phyloP scores from a whole-genome alignment of 176 grass and related monocot species.

The Hsuehochloa calcarea region DNA sequence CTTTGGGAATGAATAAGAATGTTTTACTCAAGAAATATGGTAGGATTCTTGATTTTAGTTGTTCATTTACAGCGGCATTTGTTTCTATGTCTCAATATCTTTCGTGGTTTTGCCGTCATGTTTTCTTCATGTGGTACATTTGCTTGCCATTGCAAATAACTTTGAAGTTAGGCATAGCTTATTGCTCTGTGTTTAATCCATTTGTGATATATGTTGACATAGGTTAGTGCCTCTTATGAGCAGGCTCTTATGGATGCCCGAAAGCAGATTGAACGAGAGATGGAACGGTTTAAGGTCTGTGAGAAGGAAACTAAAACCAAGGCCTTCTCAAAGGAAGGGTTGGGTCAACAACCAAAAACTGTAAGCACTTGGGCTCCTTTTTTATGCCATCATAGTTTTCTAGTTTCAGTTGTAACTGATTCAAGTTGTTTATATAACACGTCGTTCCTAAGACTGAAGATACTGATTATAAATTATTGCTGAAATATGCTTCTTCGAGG shows the following conservation, averaged over 20 bases:
- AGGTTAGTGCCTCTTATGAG: slow-evolving; percentile 84
- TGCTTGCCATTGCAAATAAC: background rate
- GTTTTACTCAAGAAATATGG: slow-evolving; percentile 15
- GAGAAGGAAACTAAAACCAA: slow-evolving; percentile 99
- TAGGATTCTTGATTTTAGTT: background rate
- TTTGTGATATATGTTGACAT: slow-evolving; percentile 88
- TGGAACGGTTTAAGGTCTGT: slow-evolving; percentile 99
- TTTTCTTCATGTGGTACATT: slow-evolving; percentile 8
- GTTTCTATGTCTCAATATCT: background rate
- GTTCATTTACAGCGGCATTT: background rate
- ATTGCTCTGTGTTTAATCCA: slow-evolving; percentile 54
- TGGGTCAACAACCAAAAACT: slow-evolving; percentile 98
- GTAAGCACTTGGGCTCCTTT: slow-evolving; percentile 55
- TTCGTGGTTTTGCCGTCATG: background rate
- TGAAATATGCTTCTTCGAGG: slow-evolving; percentile 3
- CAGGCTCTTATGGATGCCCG: slow-evolving; percentile 99
- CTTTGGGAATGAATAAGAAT: background rate
- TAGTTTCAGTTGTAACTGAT: slow-evolving; percentile 13
- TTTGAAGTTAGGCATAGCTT: slow-evolving; percentile 21
- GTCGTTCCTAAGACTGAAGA: slow-evolving; percentile 11
- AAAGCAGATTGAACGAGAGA: slow-evolving; percentile 97
- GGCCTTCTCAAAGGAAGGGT: slow-evolving; percentile 98
- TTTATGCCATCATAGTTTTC: slow-evolving; percentile 20
- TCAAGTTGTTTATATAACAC: slow-evolving; percentile 17
- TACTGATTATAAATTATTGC: slow-evolving; percentile 24